phyloP scores from a whole-genome alignment of 192 early-diverging fungal genomes.

The Umbelopsis ramanniana region DNA sequence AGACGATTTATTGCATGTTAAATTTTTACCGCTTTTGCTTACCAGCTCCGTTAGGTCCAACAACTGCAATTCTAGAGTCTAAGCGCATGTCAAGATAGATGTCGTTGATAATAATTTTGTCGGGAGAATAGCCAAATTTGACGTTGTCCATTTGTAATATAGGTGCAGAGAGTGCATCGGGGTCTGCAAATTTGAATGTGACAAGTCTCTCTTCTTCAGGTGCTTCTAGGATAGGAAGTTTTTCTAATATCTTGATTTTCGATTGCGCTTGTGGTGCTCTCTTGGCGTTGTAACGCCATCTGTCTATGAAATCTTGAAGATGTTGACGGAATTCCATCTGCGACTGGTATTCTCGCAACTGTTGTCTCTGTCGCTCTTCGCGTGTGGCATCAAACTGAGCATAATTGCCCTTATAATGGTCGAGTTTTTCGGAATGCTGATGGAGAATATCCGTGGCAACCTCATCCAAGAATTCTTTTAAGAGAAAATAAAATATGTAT shows the following conservation, averaged over 20 bases:
- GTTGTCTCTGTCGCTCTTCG: conserved; percentile 89
- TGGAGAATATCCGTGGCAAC: conserved; percentile 97
- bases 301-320: conserved; percentile 97
- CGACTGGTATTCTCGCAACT: conserved; percentile 94
- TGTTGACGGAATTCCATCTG: conserved; percentile 94
- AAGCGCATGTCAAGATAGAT: conserved; percentile 95
- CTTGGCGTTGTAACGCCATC: conserved; percentile 99
- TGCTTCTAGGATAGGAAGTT: conserved; percentile 88
- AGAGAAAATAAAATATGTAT: neutral
- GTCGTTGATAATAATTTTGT: conserved; percentile 78
- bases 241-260: conserved; percentile 98
- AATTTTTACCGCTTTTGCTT: no score
- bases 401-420: conserved; percentile 97
- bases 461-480: conserved; percentile 94
- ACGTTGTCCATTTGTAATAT: conserved; percentile 95
- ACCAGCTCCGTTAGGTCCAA: conserved; percentile 98
- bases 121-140: conserved; percentile 84
- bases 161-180: conserved; percentile 94
- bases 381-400: conserved; percentile 86
- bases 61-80: conserved; percentile 97
- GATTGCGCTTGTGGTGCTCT: conserved; percentile 95
- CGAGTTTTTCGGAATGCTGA: conserved; percentile 90
- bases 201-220: conserved; percentile 80
- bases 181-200: conserved; percentile 91
- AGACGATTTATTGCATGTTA: neutral